phyloP scores from a whole-genome alignment of 78 protist species.

The Thecamonas trahens region DNA sequence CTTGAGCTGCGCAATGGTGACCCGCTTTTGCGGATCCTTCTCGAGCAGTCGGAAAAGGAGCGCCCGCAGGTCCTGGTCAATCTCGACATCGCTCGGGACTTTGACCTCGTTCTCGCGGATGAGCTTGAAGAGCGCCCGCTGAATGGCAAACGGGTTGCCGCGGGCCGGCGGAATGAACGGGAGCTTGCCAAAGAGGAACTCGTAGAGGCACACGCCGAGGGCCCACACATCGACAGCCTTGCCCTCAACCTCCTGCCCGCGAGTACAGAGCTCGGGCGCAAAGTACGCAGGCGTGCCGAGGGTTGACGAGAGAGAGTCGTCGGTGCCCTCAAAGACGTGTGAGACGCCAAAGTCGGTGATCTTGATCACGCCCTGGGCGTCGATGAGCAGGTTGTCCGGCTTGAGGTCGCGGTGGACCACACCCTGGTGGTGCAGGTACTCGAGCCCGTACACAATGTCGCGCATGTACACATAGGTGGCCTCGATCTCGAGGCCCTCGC shows the following conservation, averaged over 20 bases:
- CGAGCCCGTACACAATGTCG: background rate
- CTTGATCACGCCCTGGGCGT: background rate
- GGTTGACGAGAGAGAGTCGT: constrained; percentile 5
- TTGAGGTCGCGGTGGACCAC: background rate
- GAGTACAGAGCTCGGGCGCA: constrained; percentile 48
- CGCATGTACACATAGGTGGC: no score
- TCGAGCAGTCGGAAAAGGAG: constrained; percentile 15
- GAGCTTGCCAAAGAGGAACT: constrained; percentile 5
- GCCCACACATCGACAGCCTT: constrained; percentile 43
- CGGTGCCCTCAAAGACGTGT: constrained; percentile 13
- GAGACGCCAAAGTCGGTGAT: constrained; percentile 42
- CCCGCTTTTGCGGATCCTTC: constrained; percentile 5
- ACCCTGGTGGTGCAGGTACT: background rate
- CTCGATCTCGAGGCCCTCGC: no score
- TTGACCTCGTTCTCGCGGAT: no score
- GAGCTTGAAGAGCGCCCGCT: no score
- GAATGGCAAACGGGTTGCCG: no score
- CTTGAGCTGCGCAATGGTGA: background rate
- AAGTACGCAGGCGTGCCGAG: constrained; percentile 64
- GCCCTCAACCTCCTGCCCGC: no score
- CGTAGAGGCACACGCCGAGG: constrained; percentile 31
- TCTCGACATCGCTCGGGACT: background rate
- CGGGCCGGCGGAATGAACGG: no score
- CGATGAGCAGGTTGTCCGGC: background rate
- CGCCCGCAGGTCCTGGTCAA: background rate